These are phyloP conservation scores for Crepidotus variabilis DNA, from an alignment of 768 basidiomycete species.

Conservation along the genomic window DNA sequence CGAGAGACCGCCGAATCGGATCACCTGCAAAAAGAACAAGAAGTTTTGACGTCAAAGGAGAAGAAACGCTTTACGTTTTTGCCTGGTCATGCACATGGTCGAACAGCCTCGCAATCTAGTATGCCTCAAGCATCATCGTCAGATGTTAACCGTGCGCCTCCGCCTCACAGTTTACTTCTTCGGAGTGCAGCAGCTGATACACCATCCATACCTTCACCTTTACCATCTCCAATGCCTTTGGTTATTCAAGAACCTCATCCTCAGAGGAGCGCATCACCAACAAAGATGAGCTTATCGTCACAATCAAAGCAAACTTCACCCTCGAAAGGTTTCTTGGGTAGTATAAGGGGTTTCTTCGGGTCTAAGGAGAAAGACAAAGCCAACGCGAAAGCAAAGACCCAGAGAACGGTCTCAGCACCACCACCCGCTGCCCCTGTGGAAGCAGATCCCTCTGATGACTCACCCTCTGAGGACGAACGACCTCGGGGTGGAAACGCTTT, in stretches of 20 bases:
- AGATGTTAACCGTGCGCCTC: background rate
- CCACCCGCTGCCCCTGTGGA: background rate
- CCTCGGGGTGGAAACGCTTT: background rate
- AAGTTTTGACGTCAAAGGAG: background rate
- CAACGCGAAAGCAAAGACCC: background rate
- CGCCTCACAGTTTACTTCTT: background rate
- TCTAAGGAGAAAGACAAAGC: background rate
- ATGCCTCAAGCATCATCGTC: background rate
- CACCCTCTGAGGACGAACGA: slow-evolving; percentile 1
- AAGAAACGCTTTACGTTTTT: background rate
- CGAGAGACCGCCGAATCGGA: background rate
- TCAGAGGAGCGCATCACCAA: too few species aligned
- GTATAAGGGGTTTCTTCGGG: slow-evolving; percentile 42
- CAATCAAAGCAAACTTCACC: slow-evolving; percentile 9
- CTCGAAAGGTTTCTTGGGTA: slow-evolving; percentile 36
- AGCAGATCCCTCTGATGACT: background rate
- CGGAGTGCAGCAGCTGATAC: background rate
- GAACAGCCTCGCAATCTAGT: background rate
- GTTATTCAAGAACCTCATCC: background rate
- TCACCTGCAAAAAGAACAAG: background rate
- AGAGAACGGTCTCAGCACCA: background rate
- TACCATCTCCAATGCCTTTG: background rate
- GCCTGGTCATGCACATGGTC: background rate
- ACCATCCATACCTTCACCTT: background rate
- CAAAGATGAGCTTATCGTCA: slow-evolving; percentile 10